These are phyloP conservation scores for Heimioporus sp. DNA, from an alignment of 768 basidiomycete species.

Conservation along the genomic window DNA sequence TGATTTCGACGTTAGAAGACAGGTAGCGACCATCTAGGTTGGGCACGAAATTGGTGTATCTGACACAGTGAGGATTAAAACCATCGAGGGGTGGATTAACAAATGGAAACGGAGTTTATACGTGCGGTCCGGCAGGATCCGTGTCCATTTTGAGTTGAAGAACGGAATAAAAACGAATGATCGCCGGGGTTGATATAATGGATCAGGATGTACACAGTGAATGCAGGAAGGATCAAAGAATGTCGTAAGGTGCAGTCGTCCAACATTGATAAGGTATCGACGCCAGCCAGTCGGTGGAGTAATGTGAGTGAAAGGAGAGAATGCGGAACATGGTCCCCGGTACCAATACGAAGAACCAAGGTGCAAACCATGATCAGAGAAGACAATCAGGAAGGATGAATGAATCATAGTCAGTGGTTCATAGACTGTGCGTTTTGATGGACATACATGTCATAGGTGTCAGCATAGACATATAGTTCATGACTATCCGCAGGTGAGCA, in stretches of 20 bases:
- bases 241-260: not conserved
- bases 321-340: not conserved
- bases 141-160: not conserved
- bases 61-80: slow-evolving; percentile 19
- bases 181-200: slow-evolving; percentile 4
- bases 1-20: slow-evolving; percentile 86
- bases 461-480: slow-evolving; percentile 73
- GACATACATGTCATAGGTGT: slow-evolving; percentile 62
- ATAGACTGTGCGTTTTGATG: not conserved
- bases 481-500: slow-evolving; percentile 45
- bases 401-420: slow-evolving; percentile 2
- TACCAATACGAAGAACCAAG: not conserved
- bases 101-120: not conserved
- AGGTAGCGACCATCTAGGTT: slow-evolving; percentile 71
- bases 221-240: not conserved
- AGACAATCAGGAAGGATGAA: not conserved
- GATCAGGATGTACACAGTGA: not conserved
- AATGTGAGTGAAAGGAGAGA: no score
- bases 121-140: not conserved
- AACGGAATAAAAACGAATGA: slow-evolving; percentile 1
- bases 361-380: no score
- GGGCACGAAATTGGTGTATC: slow-evolving; percentile 65
- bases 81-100: not conserved
- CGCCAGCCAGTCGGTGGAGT: not conserved
- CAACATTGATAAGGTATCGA: not conserved